Conservation (phyloP, 2,329 filamentous ascomycete genomes). For the Coleophoma crateriformis region DNA sequence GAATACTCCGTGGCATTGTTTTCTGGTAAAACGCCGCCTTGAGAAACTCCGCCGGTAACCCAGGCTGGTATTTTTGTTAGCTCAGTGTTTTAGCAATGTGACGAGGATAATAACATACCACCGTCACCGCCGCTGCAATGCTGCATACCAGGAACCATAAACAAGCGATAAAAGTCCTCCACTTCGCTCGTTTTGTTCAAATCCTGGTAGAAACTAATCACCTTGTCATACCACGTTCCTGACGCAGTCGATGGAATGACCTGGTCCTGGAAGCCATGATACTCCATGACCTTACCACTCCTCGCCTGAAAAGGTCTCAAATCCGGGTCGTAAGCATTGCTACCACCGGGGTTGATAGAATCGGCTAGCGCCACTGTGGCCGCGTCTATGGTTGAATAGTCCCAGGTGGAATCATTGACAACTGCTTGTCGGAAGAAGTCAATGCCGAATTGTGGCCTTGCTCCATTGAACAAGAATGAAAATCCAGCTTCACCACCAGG, state of each 20-base stretch:
- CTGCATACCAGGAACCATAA: constrained; percentile 42
- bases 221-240: constrained; percentile 15
- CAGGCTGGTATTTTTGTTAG: background rate
- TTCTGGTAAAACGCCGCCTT: background rate
- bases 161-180: constrained; percentile 37
- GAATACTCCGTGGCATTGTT: background rate
- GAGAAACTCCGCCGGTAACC: background rate
- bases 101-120: background rate
- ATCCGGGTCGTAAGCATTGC: constrained; percentile 9
- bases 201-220: background rate
- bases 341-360: constrained; percentile 5
- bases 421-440: constrained; percentile 42
- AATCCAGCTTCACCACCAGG: constrained; percentile 31
- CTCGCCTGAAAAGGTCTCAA: constrained; percentile 7
- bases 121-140: constrained; percentile 38
- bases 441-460: constrained; percentile 3
- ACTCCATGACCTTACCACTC: constrained; percentile 10
- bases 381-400: constrained; percentile 29
- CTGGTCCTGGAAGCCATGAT: constrained; percentile 11
- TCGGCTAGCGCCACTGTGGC: constrained; percentile 26
- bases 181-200: background rate
- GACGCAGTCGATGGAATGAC: constrained; percentile 32
- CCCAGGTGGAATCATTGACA: constrained; percentile 34
- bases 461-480: background rate
- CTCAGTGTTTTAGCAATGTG: no score